These are phyloP conservation scores for Phaeosphaeria sp. DNA, from an alignment of 2,329 filamentous ascomycete species.

Conservation along the genomic window DNA sequence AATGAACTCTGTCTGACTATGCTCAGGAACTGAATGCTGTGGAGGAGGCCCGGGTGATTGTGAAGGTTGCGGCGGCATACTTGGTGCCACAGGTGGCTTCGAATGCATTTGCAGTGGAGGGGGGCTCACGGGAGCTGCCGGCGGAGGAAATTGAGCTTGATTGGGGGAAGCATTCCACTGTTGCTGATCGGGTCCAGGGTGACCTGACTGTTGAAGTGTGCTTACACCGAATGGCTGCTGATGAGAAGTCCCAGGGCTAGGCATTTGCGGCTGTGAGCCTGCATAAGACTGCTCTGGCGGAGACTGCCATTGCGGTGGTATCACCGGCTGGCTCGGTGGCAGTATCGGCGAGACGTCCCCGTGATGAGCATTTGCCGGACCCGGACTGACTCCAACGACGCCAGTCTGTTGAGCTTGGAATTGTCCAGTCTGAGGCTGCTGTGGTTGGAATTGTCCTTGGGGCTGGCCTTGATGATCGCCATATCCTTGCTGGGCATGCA, in stretches of 20 bases:
- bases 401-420: constrained; percentile 33
- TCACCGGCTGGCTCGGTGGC: constrained; percentile 8
- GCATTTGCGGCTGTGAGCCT: constrained; percentile 7
- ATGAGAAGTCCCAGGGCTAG: constrained; percentile 1
- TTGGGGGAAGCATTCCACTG: constrained; percentile 28
- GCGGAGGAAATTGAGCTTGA: constrained; percentile 10
- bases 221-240: constrained; percentile 12
- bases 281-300: constrained; percentile 4
- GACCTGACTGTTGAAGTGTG: constrained; percentile 14
- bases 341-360: constrained; percentile 16
- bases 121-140: constrained; percentile 22
- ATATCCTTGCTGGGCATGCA: constrained; percentile 18
- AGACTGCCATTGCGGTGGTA: constrained; percentile 15
- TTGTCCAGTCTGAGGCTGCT: constrained; percentile 8
- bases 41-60: constrained; percentile 20
- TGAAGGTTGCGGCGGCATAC: constrained; percentile 11
- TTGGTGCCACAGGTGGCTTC: constrained; percentile 16
- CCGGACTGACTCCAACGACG: constrained; percentile 23
- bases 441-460: constrained; percentile 12
- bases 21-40: constrained; percentile 9
- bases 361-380: constrained; percentile 7
- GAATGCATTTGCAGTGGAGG: constrained; percentile 17
- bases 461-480: constrained; percentile 16
- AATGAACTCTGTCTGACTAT: constrained; percentile 35
- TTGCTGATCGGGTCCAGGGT: constrained; percentile 12